phyloP scores from a whole-genome alignment of 352 stramenopile genomes.

The Phytophthora pseudosyringae region DNA sequence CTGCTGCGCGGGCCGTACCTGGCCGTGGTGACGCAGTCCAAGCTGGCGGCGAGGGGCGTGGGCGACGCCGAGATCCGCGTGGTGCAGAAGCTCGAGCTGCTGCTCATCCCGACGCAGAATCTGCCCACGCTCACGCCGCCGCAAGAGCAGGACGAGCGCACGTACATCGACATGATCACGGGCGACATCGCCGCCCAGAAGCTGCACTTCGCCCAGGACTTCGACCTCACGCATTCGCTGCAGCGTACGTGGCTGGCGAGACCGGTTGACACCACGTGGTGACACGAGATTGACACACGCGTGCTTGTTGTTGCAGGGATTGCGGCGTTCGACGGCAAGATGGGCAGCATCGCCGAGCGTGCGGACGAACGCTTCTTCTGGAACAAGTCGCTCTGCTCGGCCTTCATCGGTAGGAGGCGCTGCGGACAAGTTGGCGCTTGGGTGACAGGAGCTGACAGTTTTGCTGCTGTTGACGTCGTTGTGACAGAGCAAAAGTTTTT shows the following conservation, averaged over 20 bases:
- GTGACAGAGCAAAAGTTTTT: conserved; percentile 75
- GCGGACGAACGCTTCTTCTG: conserved; percentile 93
- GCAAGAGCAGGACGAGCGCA: conserved; percentile 66
- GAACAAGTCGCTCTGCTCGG: conserved; percentile 83
- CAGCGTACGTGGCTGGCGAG: conserved; percentile 52
- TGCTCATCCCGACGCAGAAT: conserved; percentile 72
- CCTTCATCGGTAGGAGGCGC: conserved; percentile 54
- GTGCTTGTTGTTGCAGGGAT: conserved; percentile 45
- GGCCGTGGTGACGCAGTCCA: conserved; percentile 75
- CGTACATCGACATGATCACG: conserved; percentile 71
- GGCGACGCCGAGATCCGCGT: conserved; percentile 60
- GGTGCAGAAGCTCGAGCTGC: conserved; percentile 66
- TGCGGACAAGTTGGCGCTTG: not conserved
- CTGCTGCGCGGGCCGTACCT: conserved; percentile 75
- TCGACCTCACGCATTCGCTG: conserved; percentile 81
- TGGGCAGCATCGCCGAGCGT: conserved; percentile 63
- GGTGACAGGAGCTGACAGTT: conserved; percentile 2
- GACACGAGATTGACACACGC: conserved; percentile 2
- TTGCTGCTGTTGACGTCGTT: conserved; percentile 7
- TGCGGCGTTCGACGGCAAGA: conserved; percentile 54
- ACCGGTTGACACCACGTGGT: not conserved
- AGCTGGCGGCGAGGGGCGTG: conserved; percentile 56
- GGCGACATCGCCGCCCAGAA: conserved; percentile 56
- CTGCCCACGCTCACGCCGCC: conserved; percentile 50
- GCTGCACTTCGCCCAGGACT: conserved; percentile 80